Base-by-base conservation (phyloP, 2,329 filamentous ascomycete genomes). In the Cryphonectria naterciae region DNA sequence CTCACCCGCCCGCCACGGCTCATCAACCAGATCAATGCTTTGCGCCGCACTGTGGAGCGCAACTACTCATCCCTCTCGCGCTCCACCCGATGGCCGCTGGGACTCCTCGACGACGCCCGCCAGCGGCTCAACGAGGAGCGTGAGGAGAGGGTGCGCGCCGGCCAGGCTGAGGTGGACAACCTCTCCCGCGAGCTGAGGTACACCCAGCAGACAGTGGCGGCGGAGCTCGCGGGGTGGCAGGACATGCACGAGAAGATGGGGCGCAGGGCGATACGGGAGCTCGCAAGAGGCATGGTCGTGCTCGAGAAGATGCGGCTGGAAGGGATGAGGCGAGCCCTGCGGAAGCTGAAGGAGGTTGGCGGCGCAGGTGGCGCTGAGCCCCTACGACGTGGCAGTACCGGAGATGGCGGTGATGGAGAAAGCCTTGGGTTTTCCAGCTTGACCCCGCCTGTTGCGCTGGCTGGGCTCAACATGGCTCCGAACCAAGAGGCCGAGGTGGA, bases 161-260 rank as follows among this genome's bases (percentile, higher is more conserved):
- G 88, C 32, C 88, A 91, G 74, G 81, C 85, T 25, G 93, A 98
- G 78, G 87, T 93, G 15, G 88, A 91, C 28, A 88, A 89, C 60
- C 81, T 97, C n/a, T 91, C 92, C 0, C 89, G 89, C 67, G 96
- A 99, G 80, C 83, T 99, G 69, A 85, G 94, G 65, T 97, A 96
- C 80, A 97, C 95, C 64, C 95, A 98, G 82, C 93, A 97, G 80
- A 94, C 95, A 19, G 95, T 98, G 35, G 95, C 97, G 8, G 87
- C 90, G 1, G 96, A 99, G 82, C 81, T 99, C 69, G 96, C 96
- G 0, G 94, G 93, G 22, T 99, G 96, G 94, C 95, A 97, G 77
- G 94, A 97, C 56, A 89, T 94, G 83, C 90, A 97, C 77, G 93
- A 94, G 75, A 89, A 88, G 76, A 89, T 93, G 82, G 94, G 93